Conservation (phyloP, 495 filamentous ascomycete genomes). For the Cudoniella acicularis region DNA sequence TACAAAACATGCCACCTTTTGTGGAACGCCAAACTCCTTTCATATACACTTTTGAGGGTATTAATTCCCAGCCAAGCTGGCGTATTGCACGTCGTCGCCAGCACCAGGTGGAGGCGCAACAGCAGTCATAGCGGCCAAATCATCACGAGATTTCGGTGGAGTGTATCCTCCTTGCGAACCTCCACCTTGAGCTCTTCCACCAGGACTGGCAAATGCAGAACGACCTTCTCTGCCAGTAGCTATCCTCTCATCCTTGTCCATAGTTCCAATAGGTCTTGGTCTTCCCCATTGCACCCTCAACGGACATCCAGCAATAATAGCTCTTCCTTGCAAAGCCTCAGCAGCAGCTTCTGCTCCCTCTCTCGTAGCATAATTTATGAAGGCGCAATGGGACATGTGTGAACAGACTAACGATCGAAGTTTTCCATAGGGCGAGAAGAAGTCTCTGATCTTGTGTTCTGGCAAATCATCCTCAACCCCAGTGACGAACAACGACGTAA, state of each 20-base stretch:
- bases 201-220: constrained; percentile 42
- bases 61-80: constrained; percentile 79
- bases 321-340: constrained; percentile 78
- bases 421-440: constrained; percentile 83
- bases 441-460: constrained; percentile 82
- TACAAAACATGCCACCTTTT: not conserved
- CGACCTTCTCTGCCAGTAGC: constrained; percentile 70
- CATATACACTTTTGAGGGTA: constrained; percentile 6
- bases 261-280: constrained; percentile 82
- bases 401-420: constrained; percentile 90
- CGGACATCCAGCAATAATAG: constrained; percentile 79
- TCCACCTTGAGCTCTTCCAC: constrained; percentile 11
- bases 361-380: constrained; percentile 85
- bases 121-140: constrained; percentile 43
- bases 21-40: constrained; percentile 16
- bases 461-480: constrained; percentile 95
- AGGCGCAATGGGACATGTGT: constrained; percentile 94
- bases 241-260: constrained; percentile 78
- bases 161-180: constrained; percentile 29
- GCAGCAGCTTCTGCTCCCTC: constrained; percentile 82
- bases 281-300: constrained; percentile 86
- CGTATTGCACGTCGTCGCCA: constrained; percentile 77
- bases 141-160: constrained; percentile 31
- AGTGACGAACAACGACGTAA: constrained; percentile 90
- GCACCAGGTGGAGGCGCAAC: constrained; percentile 82